Evolutionary conservation across 768 basidiomycete species (phyloP).

Genomic region (Phlebiopsis gigantea): DNA sequence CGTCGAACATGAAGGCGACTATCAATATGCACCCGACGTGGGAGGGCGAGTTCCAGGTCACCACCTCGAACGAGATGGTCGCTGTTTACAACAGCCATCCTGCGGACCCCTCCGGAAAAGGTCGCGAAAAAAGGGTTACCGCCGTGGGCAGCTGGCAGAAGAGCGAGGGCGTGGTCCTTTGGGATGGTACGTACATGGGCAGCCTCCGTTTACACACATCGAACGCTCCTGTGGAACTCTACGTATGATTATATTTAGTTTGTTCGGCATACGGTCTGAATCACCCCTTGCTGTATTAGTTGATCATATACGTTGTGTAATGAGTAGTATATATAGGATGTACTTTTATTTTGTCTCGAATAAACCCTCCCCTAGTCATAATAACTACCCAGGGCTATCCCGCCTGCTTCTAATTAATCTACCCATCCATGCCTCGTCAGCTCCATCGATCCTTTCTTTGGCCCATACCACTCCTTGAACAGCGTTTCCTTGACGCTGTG

Average conservation of each 20-base stretch:
- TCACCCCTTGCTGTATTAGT: background rate
- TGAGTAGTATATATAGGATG: constrained; percentile 3
- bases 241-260: background rate
- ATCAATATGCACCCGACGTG: constrained; percentile 31
- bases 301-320: constrained; percentile 1
- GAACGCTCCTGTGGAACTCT: constrained; percentile 7
- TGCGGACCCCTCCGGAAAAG: constrained; percentile 18
- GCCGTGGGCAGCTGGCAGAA: constrained; percentile 1
- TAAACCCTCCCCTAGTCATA: background rate
- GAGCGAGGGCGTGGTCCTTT: constrained; percentile 8
- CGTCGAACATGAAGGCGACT: constrained; percentile 31
- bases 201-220: constrained; percentile 8
- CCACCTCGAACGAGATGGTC: constrained; percentile 13
- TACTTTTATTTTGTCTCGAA: constrained; percentile 2
- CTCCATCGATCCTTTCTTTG: constrained; percentile 13
- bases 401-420: background rate
- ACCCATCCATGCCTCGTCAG: constrained; percentile 6
- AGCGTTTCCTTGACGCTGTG: constrained; percentile 16
- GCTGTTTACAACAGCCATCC: constrained; percentile 2
- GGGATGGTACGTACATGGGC: constrained; percentile 10
- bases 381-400: background rate
- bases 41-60: constrained; percentile 32
- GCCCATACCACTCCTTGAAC: constrained; percentile 20
- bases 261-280: background rate
- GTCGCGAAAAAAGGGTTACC: constrained; percentile 7